A percentile compares a stretch with the other conserved stretches of the same genome.
Conservation (phyloP, 306 rosid species). For the Trichosanthes truncata region DNA sequence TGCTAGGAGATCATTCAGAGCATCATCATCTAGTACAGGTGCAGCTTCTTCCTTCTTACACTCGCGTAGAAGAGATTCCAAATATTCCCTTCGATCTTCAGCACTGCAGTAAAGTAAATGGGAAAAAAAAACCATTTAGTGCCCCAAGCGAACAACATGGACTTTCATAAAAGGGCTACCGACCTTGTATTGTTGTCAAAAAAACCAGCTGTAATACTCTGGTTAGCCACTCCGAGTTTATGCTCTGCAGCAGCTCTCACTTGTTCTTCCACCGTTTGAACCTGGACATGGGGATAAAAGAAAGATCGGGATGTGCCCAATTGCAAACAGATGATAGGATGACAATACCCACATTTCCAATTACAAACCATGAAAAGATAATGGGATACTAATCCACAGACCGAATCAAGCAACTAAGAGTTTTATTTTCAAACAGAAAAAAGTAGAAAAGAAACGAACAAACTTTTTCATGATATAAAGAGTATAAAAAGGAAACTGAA, state of each 20-base stretch:
- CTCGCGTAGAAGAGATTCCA: slow-evolving; percentile 94
- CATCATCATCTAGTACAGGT: slow-evolving; percentile 95
- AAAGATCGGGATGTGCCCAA: background rate
- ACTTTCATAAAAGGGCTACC: slow-evolving; percentile 7
- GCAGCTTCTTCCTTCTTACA: slow-evolving; percentile 98
- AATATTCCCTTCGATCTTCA: slow-evolving; percentile 96
- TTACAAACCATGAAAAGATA: background rate
- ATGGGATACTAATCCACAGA: background rate
- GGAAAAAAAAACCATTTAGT: slow-evolving; percentile 14
- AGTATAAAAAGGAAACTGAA: background rate
- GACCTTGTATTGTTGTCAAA: slow-evolving; percentile 99
- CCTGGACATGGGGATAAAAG: slow-evolving; percentile 32
- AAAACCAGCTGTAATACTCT: slow-evolving; percentile 98
- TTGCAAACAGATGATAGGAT: background rate
- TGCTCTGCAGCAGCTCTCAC: slow-evolving; percentile 99
- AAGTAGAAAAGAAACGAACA: background rate
- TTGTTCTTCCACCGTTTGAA: slow-evolving; percentile 99
- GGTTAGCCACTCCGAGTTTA: slow-evolving; percentile 98
- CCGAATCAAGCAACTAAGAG: background rate
- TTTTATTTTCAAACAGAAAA: background rate
- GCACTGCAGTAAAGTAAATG: slow-evolving; percentile 52
- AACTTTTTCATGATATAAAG: background rate
- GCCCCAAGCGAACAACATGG: slow-evolving; percentile 8
- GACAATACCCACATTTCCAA: background rate
- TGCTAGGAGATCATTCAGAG: slow-evolving; percentile 85